Evolutionary conservation across 345 rosid genomes (phyloP).

Genomic region (Populus simonii): DNA sequence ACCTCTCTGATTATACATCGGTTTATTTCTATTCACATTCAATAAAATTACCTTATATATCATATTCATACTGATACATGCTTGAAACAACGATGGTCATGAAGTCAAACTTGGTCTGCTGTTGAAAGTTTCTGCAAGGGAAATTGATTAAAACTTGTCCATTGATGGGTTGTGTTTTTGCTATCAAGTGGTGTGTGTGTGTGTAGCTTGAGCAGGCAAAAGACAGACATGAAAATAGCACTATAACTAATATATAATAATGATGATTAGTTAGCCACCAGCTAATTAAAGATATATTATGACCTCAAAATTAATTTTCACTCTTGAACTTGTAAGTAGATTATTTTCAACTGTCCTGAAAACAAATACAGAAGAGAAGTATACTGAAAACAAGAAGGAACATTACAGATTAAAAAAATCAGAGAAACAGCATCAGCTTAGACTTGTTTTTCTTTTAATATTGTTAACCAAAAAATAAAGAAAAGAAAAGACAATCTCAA

Average conservation of each 20-base stretch:
- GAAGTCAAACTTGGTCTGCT: not conserved
- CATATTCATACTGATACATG: not conserved
- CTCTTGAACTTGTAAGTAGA: conserved; percentile 27
- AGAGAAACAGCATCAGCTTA: conserved; percentile 6
- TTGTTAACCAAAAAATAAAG: not conserved
- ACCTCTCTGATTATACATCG: not conserved
- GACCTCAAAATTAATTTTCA: conserved; percentile 23
- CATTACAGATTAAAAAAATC: conserved; percentile 3
- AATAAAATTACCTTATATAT: not conserved
- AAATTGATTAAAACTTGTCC: not conserved
- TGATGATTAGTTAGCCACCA: conserved; percentile 13
- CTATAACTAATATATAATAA: conserved; percentile 14
- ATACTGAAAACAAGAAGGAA: not conserved
- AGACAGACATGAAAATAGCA: conserved; percentile 18
- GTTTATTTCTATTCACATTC: not conserved
- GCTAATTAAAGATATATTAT: not conserved
- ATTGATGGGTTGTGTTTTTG: not conserved
- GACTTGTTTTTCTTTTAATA: not conserved
- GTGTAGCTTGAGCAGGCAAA: conserved; percentile 18
- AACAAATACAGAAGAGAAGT: conserved; percentile 15
- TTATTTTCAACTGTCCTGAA: conserved; percentile 21
- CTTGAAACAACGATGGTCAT: not conserved
- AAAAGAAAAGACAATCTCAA: conserved; percentile 13
- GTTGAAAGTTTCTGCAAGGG: not conserved
- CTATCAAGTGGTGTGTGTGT: not conserved